Evolutionary conservation across 805 yeast species (phyloP), one percentile per base, ranked within the genome.

Genomic region (Torulaspora microellipsoides): DNA sequence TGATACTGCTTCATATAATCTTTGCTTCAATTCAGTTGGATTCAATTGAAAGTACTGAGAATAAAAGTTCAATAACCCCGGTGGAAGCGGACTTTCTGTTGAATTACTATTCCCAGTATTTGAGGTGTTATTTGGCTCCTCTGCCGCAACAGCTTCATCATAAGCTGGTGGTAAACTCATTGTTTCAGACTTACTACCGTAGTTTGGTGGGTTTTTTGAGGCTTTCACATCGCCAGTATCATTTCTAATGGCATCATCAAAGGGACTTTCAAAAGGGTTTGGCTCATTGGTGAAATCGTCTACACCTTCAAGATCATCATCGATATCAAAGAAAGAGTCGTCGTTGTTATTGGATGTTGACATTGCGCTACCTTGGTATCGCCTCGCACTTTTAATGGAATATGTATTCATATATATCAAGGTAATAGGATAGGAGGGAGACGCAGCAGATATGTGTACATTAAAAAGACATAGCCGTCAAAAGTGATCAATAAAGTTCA

Each of bases 231-330:
- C 42, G 27, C 34, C 35, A 12, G 45, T 31, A 15, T 37, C 41
- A 31, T 29, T 15, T n/a, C 14, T 23, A 8, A 40, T 40, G 17
- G 29, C 40, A 27, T 44, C 43, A 5, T 36, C 46, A 6, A 37
- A 17, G 3, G 34, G 31, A 25, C 45, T 51, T 8, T 52, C 58
- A 38, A 54, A 52, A 14, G 59, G 56, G 27, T 54, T 56, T 17
- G 51, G 35, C 23, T 56, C 59, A 15, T 49, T 37, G 4, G 39
- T 27, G 32, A 58, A 58, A 42, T 58, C 62, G 32, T 58, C 62
- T 4, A 51, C 62, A 12, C 62, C 62, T 4, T 58, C 58, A 23
- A 58, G 46, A 34, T 53, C 62, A 40, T 58, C 62, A 40, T 54
- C 51, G 20, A 55, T 42, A 5, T 49, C 49, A 15, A 40, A 32